Percentiles rank a stretch among this genome's conserved stretches.
Evolutionary conservation across 495 filamentous ascomycete species (phyloP).

Genomic region (Penicillium lagena): DNA sequence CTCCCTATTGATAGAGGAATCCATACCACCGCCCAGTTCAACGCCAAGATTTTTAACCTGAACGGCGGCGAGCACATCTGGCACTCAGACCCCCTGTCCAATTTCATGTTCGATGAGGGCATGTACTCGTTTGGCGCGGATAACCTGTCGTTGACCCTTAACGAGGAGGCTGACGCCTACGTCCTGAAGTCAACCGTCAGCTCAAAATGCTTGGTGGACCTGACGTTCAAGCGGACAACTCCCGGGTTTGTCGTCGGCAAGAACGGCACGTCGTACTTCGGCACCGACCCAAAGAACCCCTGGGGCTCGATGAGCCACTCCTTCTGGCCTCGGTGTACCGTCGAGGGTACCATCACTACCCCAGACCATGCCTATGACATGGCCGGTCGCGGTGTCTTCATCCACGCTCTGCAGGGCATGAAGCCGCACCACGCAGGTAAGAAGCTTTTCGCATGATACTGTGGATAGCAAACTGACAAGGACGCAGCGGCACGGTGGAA

Average conservation of each 20-base stretch:
- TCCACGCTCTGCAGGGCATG: conserved; percentile 90
- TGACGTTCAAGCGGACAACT: conserved; percentile 66
- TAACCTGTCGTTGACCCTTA: conserved; percentile 72
- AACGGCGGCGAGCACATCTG: conserved; percentile 63
- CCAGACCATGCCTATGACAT: conserved; percentile 78
- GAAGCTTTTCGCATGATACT: conserved; percentile 2
- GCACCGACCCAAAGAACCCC: conserved; percentile 74
- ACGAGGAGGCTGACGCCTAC: conserved; percentile 74
- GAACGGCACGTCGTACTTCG: conserved; percentile 77
- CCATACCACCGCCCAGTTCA: conserved; percentile 86
- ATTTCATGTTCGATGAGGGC: conserved; percentile 77
- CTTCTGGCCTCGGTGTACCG: conserved; percentile 84
- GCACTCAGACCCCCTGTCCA: conserved; percentile 67
- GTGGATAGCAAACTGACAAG: background rate
- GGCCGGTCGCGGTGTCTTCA: conserved; percentile 69
- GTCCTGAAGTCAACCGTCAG: conserved; percentile 81
- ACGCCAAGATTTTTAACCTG: conserved; percentile 79
- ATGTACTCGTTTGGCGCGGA: conserved; percentile 79
- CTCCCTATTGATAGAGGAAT: conserved; percentile 56
- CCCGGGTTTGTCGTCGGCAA: conserved; percentile 85
- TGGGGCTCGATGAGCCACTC: conserved; percentile 89
- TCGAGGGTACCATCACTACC: conserved; percentile 79
- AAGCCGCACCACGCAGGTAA: conserved; percentile 93
- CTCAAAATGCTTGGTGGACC: conserved; percentile 67
- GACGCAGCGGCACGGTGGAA: conserved; percentile 78